Evolutionary conservation across 371 early-diverging fungal species (phyloP), one percentile per base, ranked within the genome.

Genomic region (Nematocida parisii): DNA sequence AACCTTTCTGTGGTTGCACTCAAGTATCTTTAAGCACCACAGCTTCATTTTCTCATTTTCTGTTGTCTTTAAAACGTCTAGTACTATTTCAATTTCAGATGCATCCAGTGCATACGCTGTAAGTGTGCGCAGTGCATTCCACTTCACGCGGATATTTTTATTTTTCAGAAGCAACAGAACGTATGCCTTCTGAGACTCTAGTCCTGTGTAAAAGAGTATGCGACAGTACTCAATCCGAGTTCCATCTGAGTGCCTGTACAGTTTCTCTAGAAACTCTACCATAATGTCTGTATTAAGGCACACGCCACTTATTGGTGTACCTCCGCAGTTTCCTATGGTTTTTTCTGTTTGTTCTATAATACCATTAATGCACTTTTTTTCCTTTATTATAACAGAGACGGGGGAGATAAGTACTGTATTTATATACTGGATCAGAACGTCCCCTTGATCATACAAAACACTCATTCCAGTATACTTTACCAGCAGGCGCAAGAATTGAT

Each of bases 91-190:
- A 7, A 74, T 39, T 18, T 74, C 66, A 22, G 13, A 39, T 39
- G 4, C 55, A 7, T 11, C 20, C 5, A 74, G 66, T 27, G 47
- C 15, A 54, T 52, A 66, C 18, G 13, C 33, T n/a, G 54, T 40
- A 5, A 74, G 74, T 20, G 74, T 54, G 5, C 74, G 7, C 18
- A 74, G 66, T 13, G 66, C 66, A 52, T 74, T 74, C 74, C 74
- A 74, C 40, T 74, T 62, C 3, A 74, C 74, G 9, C 66, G 45
- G 20, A 74, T 74, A 44, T 74, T 74, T 44, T 74, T 74, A 24
- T 56, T 46, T 24, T 42, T 54, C 4, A 74, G 54, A 6, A 74
- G 42, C 5, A 11, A 13, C 5, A 66, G 20, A 9, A 74, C 1
- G 4, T 0, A 13, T 5, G 5, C 27, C 39, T 54, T 74, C n/a